Evolutionary conservation across 192 early-diverging fungal genomes (phyloP).

Genomic region (Phlyctochytrium planicorne): DNA sequence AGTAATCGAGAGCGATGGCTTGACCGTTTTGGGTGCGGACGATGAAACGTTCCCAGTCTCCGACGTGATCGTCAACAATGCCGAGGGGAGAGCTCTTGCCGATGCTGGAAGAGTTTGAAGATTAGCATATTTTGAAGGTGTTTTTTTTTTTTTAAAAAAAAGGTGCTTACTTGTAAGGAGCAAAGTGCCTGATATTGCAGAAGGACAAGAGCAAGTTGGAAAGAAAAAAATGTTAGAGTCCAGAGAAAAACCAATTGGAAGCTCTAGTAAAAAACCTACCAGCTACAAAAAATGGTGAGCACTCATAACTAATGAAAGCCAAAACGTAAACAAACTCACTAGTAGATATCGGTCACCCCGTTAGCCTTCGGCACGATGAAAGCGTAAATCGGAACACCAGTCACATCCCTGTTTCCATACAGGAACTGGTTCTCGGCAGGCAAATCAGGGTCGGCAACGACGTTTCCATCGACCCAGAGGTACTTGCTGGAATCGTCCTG

Average conservation of each 20-base stretch:
- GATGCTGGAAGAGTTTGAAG: conserved; percentile 6
- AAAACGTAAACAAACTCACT: too few relatives aligned
- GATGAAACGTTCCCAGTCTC: conserved; percentile 8
- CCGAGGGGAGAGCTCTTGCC: conserved; percentile 5
- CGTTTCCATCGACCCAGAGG: conserved; percentile 1
- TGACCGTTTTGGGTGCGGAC: conserved; percentile 4
- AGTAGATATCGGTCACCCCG: conserved; percentile 7
- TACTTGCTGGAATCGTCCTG: not conserved
- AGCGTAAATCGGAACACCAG: conserved; percentile 5
- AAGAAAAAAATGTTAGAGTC: too few relatives aligned
- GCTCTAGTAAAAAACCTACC: too few relatives aligned
- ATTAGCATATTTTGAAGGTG: too few relatives aligned
- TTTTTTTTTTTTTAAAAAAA: too few relatives aligned
- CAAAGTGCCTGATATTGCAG: too few relatives aligned
- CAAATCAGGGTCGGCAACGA: not conserved
- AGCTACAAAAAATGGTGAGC: too few relatives aligned
- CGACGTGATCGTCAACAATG: conserved; percentile 4
- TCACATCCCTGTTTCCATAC: not conserved
- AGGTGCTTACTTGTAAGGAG: too few relatives aligned
- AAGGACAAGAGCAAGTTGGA: too few relatives aligned
- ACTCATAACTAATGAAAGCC: too few relatives aligned
- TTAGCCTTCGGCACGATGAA: not conserved
- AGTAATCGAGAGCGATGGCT: conserved; percentile 5
- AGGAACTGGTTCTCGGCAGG: not conserved
- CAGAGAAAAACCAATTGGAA: too few relatives aligned